phyloP scores from a whole-genome alignment of 75 land plant species.

The Sequoiadendron giganteum region DNA sequence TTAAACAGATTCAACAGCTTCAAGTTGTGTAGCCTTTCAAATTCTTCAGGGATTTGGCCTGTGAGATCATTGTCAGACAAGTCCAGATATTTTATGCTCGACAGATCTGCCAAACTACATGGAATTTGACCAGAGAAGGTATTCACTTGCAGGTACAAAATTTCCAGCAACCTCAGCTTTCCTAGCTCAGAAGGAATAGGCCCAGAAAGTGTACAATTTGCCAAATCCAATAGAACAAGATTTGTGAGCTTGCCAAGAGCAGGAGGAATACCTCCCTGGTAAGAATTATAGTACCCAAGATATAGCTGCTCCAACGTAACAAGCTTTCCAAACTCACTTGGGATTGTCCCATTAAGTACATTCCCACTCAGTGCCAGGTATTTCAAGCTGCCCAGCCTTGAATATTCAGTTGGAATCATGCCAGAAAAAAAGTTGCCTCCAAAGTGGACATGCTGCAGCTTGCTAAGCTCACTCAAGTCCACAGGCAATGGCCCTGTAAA shows the following conservation, averaged over 20 bases:
- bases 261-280: slow-evolving; percentile 54
- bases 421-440: slow-evolving; percentile 79
- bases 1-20: slow-evolving; percentile 46
- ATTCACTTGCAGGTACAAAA: slow-evolving; percentile 55
- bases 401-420: slow-evolving; percentile 53
- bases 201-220: slow-evolving; percentile 55
- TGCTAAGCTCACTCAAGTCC: slow-evolving; percentile 34
- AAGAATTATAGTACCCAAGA: slow-evolving; percentile 71
- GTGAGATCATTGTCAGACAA: slow-evolving; percentile 60
- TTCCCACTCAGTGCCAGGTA: slow-evolving; percentile 61
- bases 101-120: slow-evolving; percentile 36
- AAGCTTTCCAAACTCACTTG: slow-evolving; percentile 59
- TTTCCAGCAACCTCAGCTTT: slow-evolving; percentile 41
- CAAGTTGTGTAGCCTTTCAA: slow-evolving; percentile 32
- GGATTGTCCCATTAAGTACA: slow-evolving; percentile 47
- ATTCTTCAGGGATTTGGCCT: slow-evolving; percentile 56
- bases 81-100: slow-evolving; percentile 45
- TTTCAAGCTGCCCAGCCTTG: slow-evolving; percentile 27
- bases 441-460: slow-evolving; percentile 55
- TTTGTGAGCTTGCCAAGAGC: slow-evolving; percentile 55
- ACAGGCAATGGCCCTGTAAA: slow-evolving; percentile 61
- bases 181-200: slow-evolving; percentile 61
- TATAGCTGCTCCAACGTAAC: slow-evolving; percentile 42
- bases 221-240: slow-evolving; percentile 56
- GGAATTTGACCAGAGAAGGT: slow-evolving; percentile 55